Base-by-base conservation (phyloP, 2,329 filamentous ascomycete genomes). In the Xylariaceae sp. region DNA sequence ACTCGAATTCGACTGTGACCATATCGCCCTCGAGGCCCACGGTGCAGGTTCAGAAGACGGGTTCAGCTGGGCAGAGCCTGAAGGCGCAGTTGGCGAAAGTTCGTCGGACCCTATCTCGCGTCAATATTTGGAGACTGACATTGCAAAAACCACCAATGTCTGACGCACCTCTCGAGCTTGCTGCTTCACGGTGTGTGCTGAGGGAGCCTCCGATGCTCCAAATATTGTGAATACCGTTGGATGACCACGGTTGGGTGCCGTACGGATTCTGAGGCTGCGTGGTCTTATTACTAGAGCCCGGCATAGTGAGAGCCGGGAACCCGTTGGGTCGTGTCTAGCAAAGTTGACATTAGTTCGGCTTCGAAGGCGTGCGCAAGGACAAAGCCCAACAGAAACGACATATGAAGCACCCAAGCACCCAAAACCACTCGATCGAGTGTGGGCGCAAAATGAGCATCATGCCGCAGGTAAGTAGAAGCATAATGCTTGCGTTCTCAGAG, bases 41-140 rank as follows among this genome's bases (percentile, higher is more conserved):
- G 77, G 74, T 60, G 89, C 86, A 16, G 82, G 81, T 63, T 90
- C 86, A 10, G 87, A 88, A 40, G 84, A 82, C 42, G 82, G 78
- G 54, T 88, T 77, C 38, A 91, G 75, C 53, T 86, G 87, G 55
- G 84, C 79, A 6, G 87, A 89, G 45, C 87, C 88, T 3, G 83
- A 84, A 63, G 86, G 82, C 49, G 74, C 77, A 59, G 81, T 79
- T 38, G 69, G 61, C 31, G 73, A 73, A 19, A 66, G 58, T 42
- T 75, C 72, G 34, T 71, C 71, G 17, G 67, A 68, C 52, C 69
- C 70, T 70, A 56, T 50, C 54, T 48, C 40, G 49, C 31, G 56
- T 68, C 50, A 67, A 62, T 41, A 31, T 42, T 48, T 17, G 31
- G 41, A 4, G 16, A 43, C 31, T 7, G 18, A 14, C 9, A 18